Evolutionary conservation across 2,329 filamentous ascomycete genomes (phyloP), one percentile per base, ranked within the genome.

Genomic region (Penicillium sp.): DNA sequence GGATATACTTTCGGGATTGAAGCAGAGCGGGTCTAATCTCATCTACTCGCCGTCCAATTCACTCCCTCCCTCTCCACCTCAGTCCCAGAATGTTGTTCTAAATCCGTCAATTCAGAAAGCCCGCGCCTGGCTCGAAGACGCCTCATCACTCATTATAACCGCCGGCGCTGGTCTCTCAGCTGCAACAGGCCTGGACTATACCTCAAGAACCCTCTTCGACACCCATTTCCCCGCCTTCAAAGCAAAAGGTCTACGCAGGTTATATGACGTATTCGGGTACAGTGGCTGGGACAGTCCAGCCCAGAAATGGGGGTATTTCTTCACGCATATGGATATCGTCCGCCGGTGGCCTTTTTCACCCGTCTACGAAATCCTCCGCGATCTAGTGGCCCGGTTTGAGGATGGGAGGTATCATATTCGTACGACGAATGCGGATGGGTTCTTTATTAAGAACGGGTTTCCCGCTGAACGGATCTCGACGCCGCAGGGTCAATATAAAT

Each of bases 211-310:
- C 60, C 69, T 69, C 2, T 69, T 69, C 54, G 37, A 50, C 3
- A 50, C 45, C 21, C 57, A 63, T 42, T 67, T 66, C 43, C 66
- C 65, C 3, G 62, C 58, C 54, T 71, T 76, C 49, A 52, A 57
- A 55, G 66, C 71, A 60, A 68, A 71, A 51, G 76, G 61, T 1
- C 50, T 68, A n/a, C 44, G 48, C 6, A 53, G 54, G 1, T 39
- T 68, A 14, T 64, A 68, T 44, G 65, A 66, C 35, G 57, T 59
- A 7, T 60, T 68, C 21, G 63, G 63, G 5, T 65, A 63, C 24
- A 33, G 48, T 1, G 56, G 46, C 9, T 68, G 64, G 65, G 49
- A 54, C 6, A 57, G 56, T 4, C 48, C 37, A 13, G 14, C 19
- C 3, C 59, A 65, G 19, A 65, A 65, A 60, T 66, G 61, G 64